Conservation (phyloP, 2,329 filamentous ascomycete genomes). For the Fusarium begoniae region DNA sequence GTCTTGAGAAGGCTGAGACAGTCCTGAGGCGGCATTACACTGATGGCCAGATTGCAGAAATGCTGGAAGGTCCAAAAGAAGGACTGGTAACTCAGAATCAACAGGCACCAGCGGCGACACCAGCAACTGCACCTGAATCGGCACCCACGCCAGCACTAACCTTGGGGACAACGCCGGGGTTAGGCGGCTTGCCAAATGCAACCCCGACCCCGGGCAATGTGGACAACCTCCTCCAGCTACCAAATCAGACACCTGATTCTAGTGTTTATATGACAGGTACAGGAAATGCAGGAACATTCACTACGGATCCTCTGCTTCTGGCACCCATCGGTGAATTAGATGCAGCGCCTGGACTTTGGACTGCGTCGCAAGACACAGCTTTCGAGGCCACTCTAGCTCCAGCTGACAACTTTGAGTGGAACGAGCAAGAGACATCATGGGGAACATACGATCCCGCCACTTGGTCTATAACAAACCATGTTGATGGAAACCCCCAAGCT, state of each 20-base stretch:
- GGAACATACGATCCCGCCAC: slow-evolving; percentile 16
- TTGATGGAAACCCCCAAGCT: slow-evolving; percentile 18
- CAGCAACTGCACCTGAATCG: background rate
- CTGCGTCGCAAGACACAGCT: background rate
- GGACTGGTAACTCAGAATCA: background rate
- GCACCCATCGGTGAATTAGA: slow-evolving; percentile 19
- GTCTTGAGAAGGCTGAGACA: slow-evolving; percentile 33
- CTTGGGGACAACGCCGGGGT: background rate
- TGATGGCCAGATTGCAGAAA: slow-evolving; percentile 27
- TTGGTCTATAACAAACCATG: slow-evolving; percentile 15
- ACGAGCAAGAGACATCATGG: slow-evolving; percentile 28
- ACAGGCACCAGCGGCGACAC: background rate
- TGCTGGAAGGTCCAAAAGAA: slow-evolving; percentile 26
- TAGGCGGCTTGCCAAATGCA: slow-evolving; percentile 8
- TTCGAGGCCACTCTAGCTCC: background rate
- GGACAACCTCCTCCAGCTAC: slow-evolving; percentile 15
- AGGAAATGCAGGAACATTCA: slow-evolving; percentile 1
- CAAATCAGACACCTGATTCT: background rate
- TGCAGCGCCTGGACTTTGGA: slow-evolving; percentile 1
- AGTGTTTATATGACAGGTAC: slow-evolving; percentile 4
- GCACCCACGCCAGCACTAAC: background rate
- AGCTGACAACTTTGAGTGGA: slow-evolving; percentile 29
- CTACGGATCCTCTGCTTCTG: slow-evolving; percentile 10
- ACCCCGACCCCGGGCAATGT: background rate
- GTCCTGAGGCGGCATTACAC: slow-evolving; percentile 31